Base-by-base conservation (phyloP, 306 rosid genomes). In the Myrica gale region DNA sequence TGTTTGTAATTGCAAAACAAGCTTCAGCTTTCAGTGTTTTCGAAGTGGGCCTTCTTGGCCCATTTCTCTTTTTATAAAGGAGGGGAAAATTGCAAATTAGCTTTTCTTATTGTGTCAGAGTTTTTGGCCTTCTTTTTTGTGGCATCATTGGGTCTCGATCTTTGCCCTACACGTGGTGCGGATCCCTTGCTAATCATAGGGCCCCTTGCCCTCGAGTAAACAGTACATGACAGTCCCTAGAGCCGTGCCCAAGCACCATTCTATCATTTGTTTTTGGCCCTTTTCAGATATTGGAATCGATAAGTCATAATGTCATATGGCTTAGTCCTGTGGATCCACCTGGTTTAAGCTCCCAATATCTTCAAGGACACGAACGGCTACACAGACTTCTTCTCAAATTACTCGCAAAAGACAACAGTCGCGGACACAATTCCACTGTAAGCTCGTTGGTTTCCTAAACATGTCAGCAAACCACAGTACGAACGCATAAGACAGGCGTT, bases 81-180 rank as follows among this genome's bases (percentile, higher is more conserved):
- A 44, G 26, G 16, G 74, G 71, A 71, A 82, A 63, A 53, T 76
- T 80, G 77, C 82, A 74, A 79, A 75, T 72, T 81, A 83, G 52
- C 83, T 83, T 83, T 87, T 80, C 73, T 48, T 6, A 69, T 78
- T 41, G 51, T 72, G 80, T 79, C 84, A 19, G 16, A 12, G 75
- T 77, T 89, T 77, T 56, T 63, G 68, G 54, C 80, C 60, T 77
- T 78, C 85, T 71, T 84, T 84, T 71, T 47, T 20, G 74, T 63
- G 75, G 81, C 70, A 80, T 81, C 80, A 68, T 78, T 68, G 37
- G 43, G 48, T 71, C 79, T 77, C 82, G 71, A 84, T 84, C 81
- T 67, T 55, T 72, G n/a, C 83, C 83, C 53, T 56, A 68, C 84
- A 82, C 76, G 82, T 82, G 86, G 82, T 62, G 47, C 26, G 12